These are phyloP conservation scores for Termitomyces sp. DNA, from an alignment of 768 basidiomycete species.

Conservation along the genomic window DNA sequence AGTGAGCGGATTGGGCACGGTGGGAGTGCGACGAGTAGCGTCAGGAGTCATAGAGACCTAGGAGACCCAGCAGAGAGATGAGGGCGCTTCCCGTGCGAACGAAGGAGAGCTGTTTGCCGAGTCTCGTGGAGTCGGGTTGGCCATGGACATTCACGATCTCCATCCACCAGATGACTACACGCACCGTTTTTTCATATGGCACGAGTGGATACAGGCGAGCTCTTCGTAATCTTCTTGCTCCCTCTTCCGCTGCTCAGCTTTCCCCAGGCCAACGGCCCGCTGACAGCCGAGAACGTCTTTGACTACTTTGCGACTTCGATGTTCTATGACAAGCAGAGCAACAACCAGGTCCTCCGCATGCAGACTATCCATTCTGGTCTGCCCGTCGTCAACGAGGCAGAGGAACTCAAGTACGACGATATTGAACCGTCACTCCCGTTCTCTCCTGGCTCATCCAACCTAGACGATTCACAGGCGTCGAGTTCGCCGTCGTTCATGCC, in stretches of 20 bases:
- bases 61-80: constrained; percentile 18
- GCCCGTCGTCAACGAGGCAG: constrained; percentile 72
- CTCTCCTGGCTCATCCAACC: constrained; percentile 3
- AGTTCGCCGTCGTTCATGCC: constrained; percentile 81
- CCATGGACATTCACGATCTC: constrained; percentile 52
- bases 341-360: constrained; percentile 90
- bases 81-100: constrained; percentile 26
- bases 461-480: constrained; percentile 79
- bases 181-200: constrained; percentile 85
- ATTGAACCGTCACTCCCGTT: neutral
- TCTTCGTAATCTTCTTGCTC: neutral
- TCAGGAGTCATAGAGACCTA: constrained; percentile 28
- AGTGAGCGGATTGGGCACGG: neutral
- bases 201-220: constrained; percentile 79
- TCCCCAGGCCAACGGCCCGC: constrained; percentile 65
- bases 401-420: constrained; percentile 72
- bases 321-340: constrained; percentile 94
- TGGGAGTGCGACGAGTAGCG: constrained; percentile 2
- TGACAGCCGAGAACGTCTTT: constrained; percentile 74
- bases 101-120: neutral
- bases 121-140: constrained; percentile 7
- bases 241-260: constrained; percentile 1
- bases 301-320: constrained; percentile 89
- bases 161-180: constrained; percentile 80
- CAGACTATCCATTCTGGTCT: constrained; percentile 86